A percentile compares a stretch with the other conserved stretches of the same genome.
Conservation (phyloP, 805 yeast species). For the Saturnispora zaruensis region DNA sequence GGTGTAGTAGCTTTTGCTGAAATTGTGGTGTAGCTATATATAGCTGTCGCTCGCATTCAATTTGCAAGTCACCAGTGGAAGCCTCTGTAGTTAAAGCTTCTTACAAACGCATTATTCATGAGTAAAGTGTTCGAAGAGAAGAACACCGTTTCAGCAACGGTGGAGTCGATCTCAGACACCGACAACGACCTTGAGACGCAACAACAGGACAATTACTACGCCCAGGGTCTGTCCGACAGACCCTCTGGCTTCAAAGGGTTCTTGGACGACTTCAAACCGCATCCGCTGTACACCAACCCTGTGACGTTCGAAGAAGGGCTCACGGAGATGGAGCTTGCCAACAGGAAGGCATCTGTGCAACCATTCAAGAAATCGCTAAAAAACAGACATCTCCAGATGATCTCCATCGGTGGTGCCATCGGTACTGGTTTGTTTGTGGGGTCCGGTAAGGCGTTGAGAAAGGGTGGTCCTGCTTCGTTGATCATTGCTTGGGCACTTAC, state of each 20-base stretch:
- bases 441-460: slow-evolving; percentile 47
- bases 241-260: slow-evolving; percentile 12
- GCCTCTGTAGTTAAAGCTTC: not conserved
- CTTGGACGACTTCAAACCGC: slow-evolving; percentile 20
- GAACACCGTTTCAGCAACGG: not conserved
- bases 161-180: not conserved
- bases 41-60: too few species aligned
- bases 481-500: slow-evolving; percentile 48
- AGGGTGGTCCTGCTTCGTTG: slow-evolving; percentile 65
- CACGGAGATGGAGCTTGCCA: slow-evolving; percentile 36
- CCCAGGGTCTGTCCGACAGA: not conserved
- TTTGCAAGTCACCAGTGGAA: too few species aligned
- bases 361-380: slow-evolving; percentile 42
- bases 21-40: too few species aligned
- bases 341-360: slow-evolving; percentile 34
- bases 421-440: slow-evolving; percentile 76
- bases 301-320: slow-evolving; percentile 32
- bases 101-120: not conserved
- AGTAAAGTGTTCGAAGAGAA: slow-evolving; percentile 1
- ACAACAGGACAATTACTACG: not conserved
- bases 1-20: too few species aligned
- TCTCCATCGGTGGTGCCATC: slow-evolving; percentile 71
- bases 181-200: not conserved
- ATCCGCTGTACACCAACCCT: slow-evolving; percentile 10
- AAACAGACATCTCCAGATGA: slow-evolving; percentile 63